Percentiles rank a stretch among this genome's conserved stretches.
phyloP scores from a whole-genome alignment of 2,329 filamentous ascomycete species.

The Colletotrichum siamense region DNA sequence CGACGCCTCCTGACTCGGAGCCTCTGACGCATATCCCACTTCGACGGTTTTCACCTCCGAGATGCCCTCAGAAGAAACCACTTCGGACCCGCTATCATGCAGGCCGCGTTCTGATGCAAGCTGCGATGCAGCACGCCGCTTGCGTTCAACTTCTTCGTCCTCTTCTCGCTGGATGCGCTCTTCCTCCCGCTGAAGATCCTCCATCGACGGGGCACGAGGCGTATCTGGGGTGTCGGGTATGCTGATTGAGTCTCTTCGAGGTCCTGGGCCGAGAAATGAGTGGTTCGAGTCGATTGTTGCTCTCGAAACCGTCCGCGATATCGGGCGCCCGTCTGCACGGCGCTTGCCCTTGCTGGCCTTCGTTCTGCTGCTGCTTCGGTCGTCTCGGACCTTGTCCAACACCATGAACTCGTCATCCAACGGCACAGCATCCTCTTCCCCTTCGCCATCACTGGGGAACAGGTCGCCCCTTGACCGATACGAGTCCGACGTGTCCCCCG shows the following conservation, averaged over 20 bases:
- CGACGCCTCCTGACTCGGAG: neutral
- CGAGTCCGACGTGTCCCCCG: constrained; percentile 83
- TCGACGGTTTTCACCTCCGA: constrained; percentile 28
- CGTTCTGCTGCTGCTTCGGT: constrained; percentile 65
- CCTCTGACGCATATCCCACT: constrained; percentile 26
- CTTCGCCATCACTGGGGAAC: constrained; percentile 84
- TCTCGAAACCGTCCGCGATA: constrained; percentile 62
- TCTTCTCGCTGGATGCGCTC: constrained; percentile 56
- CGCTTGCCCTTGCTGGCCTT: constrained; percentile 67
- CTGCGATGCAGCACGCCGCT: constrained; percentile 56
- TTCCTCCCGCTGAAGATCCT: constrained; percentile 60
- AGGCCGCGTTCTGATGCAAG: constrained; percentile 58
- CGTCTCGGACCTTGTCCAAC: constrained; percentile 78
- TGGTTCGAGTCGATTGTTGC: constrained; percentile 58
- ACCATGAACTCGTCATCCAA: constrained; percentile 92
- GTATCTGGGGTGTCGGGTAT: constrained; percentile 38
- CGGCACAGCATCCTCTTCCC: constrained; percentile 92
- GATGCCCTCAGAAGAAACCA: constrained; percentile 35
- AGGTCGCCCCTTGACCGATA: constrained; percentile 87
- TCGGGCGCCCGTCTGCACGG: constrained; percentile 38
- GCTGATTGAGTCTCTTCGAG: constrained; percentile 26
- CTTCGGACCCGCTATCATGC: constrained; percentile 35
- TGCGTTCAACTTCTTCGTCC: constrained; percentile 56
- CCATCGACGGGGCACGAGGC: constrained; percentile 49
- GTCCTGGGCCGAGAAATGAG: constrained; percentile 27